A percentile compares a stretch with the other conserved stretches of the same genome.
Conservation (phyloP, 176 grass and related monocot species). For the Dactylis glomerata region DNA sequence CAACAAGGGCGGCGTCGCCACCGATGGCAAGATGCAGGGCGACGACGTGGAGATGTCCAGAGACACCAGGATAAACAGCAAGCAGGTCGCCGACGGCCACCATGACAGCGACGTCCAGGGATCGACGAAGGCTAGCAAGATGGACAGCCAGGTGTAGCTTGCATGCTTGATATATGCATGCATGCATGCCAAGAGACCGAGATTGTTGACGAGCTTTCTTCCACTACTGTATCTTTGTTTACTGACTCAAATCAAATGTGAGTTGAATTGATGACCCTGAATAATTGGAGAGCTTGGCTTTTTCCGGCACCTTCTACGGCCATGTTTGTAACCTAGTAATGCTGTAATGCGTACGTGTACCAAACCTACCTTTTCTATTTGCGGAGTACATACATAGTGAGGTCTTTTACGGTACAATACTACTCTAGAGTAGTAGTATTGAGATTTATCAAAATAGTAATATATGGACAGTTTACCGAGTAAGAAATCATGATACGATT, state of each 20-base stretch:
- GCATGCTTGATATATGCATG: not conserved
- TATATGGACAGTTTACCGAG: too few relatives aligned
- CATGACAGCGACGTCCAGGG: not conserved
- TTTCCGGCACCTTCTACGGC: not conserved
- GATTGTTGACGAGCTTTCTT: not conserved
- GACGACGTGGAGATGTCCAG: slow-evolving; percentile 35
- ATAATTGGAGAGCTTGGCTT: not conserved
- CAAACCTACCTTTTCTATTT: too few relatives aligned
- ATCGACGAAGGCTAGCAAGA: slow-evolving; percentile 8
- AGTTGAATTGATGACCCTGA: too few relatives aligned
- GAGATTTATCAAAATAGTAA: too few relatives aligned
- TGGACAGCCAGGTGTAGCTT: slow-evolving; percentile 17
- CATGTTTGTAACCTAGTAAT: not conserved
- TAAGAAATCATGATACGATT: too few relatives aligned
- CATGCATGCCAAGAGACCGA: too few relatives aligned
- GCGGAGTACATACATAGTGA: too few relatives aligned
- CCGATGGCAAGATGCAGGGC: slow-evolving; percentile 9
- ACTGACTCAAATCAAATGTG: not conserved
- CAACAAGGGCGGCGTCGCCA: slow-evolving; percentile 21
- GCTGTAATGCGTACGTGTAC: not conserved
- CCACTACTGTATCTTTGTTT: not conserved
- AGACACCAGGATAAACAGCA: slow-evolving; percentile 13
- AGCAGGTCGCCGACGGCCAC: slow-evolving; percentile 34
- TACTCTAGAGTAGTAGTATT: too few relatives aligned
- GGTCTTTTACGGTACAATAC: too few relatives aligned